A percentile compares a stretch with the other conserved stretches of the same genome.
phyloP scores from a whole-genome alignment of 1,284 basidiomycete species.

The Polyporus tsugae region DNA sequence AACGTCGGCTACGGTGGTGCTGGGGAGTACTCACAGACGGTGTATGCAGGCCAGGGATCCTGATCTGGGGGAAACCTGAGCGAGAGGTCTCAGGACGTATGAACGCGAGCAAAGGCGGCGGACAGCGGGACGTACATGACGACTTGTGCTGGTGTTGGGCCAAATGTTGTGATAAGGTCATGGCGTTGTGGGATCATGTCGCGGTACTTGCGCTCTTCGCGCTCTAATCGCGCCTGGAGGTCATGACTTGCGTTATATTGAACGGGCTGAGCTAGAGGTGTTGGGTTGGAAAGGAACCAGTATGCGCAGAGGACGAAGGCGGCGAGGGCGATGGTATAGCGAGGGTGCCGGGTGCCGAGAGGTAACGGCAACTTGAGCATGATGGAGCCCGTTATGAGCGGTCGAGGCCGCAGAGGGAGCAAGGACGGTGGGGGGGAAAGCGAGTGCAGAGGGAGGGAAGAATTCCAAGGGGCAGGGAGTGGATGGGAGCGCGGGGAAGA shows the following conservation, averaged over 20 bases:
- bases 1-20: neutral
- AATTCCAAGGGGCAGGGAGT: neutral
- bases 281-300: conserved; percentile 22
- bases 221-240: conserved; percentile 53
- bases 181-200: conserved; percentile 52
- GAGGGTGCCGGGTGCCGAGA: conserved; percentile 29
- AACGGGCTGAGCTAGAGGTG: conserved; percentile 19
- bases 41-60: conserved; percentile 71
- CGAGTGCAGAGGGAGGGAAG: neutral
- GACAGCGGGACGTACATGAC: conserved; percentile 26
- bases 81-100: neutral
- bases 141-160: conserved; percentile 49
- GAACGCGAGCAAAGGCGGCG: neutral
- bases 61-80: conserved; percentile 66
- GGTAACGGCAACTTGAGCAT: conserved; percentile 24
- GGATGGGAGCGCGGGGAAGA: neutral
- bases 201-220: conserved; percentile 58
- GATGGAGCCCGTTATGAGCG: neutral
- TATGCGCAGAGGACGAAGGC: conserved; percentile 27
- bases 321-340: conserved; percentile 25
- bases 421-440: neutral
- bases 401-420: neutral
- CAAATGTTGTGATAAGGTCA: conserved; percentile 60
- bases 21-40: conserved; percentile 54
- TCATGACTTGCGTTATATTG: conserved; percentile 25